Evolutionary conservation across 805 yeast species (phyloP).

Genomic region (Komagataella populi): DNA sequence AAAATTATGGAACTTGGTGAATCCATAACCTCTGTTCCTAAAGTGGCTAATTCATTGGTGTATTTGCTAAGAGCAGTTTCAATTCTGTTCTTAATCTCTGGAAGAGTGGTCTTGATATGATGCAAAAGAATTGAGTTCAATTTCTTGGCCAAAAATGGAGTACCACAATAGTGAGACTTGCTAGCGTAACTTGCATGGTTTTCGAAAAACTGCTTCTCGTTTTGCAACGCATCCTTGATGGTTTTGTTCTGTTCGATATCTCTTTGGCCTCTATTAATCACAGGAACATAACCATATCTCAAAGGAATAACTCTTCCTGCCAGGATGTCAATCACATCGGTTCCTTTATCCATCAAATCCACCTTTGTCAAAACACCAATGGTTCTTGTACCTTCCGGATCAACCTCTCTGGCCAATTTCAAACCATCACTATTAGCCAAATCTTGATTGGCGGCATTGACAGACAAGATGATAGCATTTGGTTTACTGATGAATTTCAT

Average conservation of each 20-base stretch:
- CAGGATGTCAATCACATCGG: slow-evolving; percentile 89
- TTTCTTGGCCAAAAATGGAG: slow-evolving; percentile 92
- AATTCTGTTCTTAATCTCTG: slow-evolving; percentile 86
- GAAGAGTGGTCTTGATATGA: slow-evolving; percentile 80
- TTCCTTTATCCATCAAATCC: slow-evolving; percentile 96
- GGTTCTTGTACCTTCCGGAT: slow-evolving; percentile 91
- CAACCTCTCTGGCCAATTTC: slow-evolving; percentile 94
- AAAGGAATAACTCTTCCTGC: slow-evolving; percentile 94
- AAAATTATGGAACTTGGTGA: slow-evolving; percentile 83
- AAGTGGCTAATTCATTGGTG: slow-evolving; percentile 57
- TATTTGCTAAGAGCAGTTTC: slow-evolving; percentile 77
- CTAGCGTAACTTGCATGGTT: slow-evolving; percentile 82
- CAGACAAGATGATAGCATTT: slow-evolving; percentile 87
- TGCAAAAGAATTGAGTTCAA: slow-evolving; percentile 77
- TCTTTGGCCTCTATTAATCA: slow-evolving; percentile 92
- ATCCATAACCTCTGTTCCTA: slow-evolving; percentile 86
- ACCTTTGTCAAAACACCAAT: slow-evolving; percentile 94
- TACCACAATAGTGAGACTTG: slow-evolving; percentile 94
- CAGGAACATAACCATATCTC: slow-evolving; percentile 93
- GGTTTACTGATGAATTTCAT: slow-evolving; percentile 91
- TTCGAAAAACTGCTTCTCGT: slow-evolving; percentile 74
- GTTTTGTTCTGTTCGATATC: slow-evolving; percentile 85
- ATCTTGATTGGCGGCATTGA: slow-evolving; percentile 93
- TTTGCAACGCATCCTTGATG: slow-evolving; percentile 73
- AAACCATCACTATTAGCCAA: slow-evolving; percentile 94